These are phyloP conservation scores for Cytospora piceicola DNA, from an alignment of 2,329 filamentous ascomycete genomes.

Conservation along the genomic window DNA sequence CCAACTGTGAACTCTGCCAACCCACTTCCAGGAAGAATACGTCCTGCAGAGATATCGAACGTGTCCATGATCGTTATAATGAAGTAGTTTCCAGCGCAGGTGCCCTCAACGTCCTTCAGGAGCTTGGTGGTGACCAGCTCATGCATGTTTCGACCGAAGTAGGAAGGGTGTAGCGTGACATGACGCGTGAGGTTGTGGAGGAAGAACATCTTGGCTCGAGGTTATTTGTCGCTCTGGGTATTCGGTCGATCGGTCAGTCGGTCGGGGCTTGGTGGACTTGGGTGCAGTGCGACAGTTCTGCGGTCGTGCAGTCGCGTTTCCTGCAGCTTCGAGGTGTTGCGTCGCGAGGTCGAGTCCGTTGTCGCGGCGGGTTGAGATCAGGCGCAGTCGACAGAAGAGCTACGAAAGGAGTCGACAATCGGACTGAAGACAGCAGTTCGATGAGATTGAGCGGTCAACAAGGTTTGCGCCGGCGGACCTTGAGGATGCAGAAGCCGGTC, in stretches of 20 bases:
- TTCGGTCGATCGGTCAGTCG: background rate
- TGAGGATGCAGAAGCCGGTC: slow-evolving; percentile 3
- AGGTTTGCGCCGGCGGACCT: slow-evolving; percentile 19
- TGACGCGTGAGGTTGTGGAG: slow-evolving; percentile 95
- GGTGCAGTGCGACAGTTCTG: background rate
- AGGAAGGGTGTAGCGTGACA: slow-evolving; percentile 94
- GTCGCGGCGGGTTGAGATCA: slow-evolving; percentile 8
- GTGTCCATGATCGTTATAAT: slow-evolving; percentile 98
- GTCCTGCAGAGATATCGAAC: slow-evolving; percentile 90
- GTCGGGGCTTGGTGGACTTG: background rate
- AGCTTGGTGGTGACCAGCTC: slow-evolving; percentile 89
- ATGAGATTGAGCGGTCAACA: background rate
- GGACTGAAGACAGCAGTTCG: background rate
- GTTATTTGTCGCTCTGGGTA: background rate
- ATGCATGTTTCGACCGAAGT: slow-evolving; percentile 92
- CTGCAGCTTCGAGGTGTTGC: background rate
- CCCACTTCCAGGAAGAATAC: slow-evolving; percentile 88
- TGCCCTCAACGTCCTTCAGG: slow-evolving; percentile 90
- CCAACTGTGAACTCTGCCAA: slow-evolving; percentile 93
- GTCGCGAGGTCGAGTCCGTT: background rate
- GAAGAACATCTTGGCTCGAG: slow-evolving; percentile 81
- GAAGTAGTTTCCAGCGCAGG: slow-evolving; percentile 93
- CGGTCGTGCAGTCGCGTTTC: background rate
- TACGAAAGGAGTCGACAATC: background rate
- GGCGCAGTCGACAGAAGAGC: background rate